Percentiles rank a stretch among this genome's conserved stretches.
Evolutionary conservation across 2,329 filamentous ascomycete genomes (phyloP).

Genomic region (Daldinia eschscholtzii): DNA sequence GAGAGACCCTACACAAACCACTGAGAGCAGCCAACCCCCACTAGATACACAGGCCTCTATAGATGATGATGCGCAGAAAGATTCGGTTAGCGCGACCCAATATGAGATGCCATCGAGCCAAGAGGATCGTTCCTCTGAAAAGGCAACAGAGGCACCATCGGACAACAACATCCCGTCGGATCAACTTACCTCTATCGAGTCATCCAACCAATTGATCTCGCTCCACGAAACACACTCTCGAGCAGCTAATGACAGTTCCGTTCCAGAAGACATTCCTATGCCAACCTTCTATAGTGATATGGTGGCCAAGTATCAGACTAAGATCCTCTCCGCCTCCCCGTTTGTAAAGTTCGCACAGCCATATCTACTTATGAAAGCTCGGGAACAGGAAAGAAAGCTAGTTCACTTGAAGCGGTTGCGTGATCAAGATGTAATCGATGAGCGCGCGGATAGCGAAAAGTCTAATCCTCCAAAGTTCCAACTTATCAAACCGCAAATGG

Average conservation of each 20-base stretch:
- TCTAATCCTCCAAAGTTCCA: slow-evolving; percentile 80
- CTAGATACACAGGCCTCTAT: slow-evolving; percentile 46
- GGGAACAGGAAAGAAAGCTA: slow-evolving; percentile 88
- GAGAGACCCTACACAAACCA: slow-evolving; percentile 54
- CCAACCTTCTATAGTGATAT: slow-evolving; percentile 96
- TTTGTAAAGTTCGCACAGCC: slow-evolving; percentile 97
- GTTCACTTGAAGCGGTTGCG: slow-evolving; percentile 84
- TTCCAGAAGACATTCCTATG: slow-evolving; percentile 83
- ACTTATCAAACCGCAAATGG: slow-evolving; percentile 95
- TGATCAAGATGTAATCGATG: slow-evolving; percentile 76
- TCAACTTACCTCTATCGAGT: slow-evolving; percentile 34
- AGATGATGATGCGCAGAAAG: slow-evolving; percentile 41
- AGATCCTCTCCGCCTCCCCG: slow-evolving; percentile 92
- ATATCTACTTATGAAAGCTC: slow-evolving; percentile 90
- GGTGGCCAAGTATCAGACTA: slow-evolving; percentile 92
- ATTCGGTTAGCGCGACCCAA: slow-evolving; percentile 39
- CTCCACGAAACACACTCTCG: slow-evolving; percentile 61
- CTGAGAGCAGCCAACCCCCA: slow-evolving; percentile 56
- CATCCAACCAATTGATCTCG: slow-evolving; percentile 52
- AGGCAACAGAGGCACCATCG: slow-evolving; percentile 41
- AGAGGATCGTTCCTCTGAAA: slow-evolving; percentile 39
- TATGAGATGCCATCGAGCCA: slow-evolving; percentile 47
- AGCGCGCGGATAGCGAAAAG: slow-evolving; percentile 70
- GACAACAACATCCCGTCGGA: slow-evolving; percentile 35
- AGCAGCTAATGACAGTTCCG: slow-evolving; percentile 64